phyloP scores from a whole-genome alignment of 2,329 filamentous ascomycete species.

The Magnaporthiopsis rhizophila region DNA sequence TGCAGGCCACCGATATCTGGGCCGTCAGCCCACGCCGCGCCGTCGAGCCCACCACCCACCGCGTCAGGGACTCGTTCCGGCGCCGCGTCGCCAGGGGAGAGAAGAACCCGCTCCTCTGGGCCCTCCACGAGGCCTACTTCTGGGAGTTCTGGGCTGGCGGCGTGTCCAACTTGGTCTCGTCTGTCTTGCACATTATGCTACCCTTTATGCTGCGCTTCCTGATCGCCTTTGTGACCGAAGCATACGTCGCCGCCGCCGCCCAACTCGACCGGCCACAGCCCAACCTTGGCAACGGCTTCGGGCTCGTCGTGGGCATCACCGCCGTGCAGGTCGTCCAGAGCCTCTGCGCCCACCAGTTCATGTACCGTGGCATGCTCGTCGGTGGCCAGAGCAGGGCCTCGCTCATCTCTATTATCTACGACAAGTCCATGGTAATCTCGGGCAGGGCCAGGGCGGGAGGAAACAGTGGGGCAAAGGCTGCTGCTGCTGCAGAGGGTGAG shows the following conservation, averaged over 20 bases:
- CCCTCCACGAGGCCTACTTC: conserved; percentile 79
- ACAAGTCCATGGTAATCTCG: conserved; percentile 86
- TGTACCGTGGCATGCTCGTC: conserved; percentile 86
- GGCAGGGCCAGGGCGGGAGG: conserved; percentile 82
- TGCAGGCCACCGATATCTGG: conserved; percentile 85
- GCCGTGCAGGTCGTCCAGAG: conserved; percentile 79
- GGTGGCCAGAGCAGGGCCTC: conserved; percentile 77
- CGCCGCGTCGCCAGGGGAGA: conserved; percentile 59
- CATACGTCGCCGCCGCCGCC: conserved; percentile 66
- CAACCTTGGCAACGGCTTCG: conserved; percentile 66
- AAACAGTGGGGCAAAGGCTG: conserved; percentile 27
- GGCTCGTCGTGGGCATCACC: conserved; percentile 76
- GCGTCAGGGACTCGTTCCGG: conserved; percentile 60
- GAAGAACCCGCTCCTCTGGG: conserved; percentile 67
- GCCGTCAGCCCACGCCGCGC: conserved; percentile 73
- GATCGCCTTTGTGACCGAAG: conserved; percentile 75
- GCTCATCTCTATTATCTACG: conserved; percentile 79
- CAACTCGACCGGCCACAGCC: conserved; percentile 46
- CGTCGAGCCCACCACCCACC: conserved; percentile 60
- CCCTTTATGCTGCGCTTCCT: conserved; percentile 82
- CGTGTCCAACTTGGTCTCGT: conserved; percentile 64
- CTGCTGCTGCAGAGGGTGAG: conserved; percentile 23
- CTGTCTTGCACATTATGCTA: conserved; percentile 69
- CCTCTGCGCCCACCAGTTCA: conserved; percentile 78
- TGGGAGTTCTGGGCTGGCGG: conserved; percentile 80